Percentiles rank a stretch among this genome's conserved stretches.
These are phyloP conservation scores for Favolaschia claudopus DNA, from an alignment of 768 basidiomycete species.

Conservation along the genomic window DNA sequence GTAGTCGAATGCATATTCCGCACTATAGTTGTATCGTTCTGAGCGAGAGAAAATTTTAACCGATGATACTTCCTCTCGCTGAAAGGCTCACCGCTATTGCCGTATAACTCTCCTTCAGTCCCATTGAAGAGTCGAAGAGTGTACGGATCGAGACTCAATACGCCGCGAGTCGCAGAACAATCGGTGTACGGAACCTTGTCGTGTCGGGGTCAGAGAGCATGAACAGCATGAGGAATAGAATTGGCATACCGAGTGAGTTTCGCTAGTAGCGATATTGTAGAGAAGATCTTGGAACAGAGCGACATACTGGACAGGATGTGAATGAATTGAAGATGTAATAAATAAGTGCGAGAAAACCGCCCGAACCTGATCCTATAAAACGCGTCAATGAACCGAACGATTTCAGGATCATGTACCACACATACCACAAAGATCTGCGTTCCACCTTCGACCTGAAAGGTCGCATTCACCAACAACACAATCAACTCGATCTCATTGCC, in stretches of 20 bases:
- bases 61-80: not conserved
- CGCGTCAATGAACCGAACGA: conserved; percentile 25
- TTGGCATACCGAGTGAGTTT: conserved; percentile 56
- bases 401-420: conserved; percentile 51
- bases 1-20: conserved; percentile 59
- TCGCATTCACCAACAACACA: conserved; percentile 44
- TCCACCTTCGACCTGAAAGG: conserved; percentile 47
- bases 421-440: conserved; percentile 56
- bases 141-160: conserved; percentile 63
- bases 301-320: conserved; percentile 60
- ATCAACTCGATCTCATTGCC: conserved; percentile 70
- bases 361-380: conserved; percentile 19
- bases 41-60: not conserved
- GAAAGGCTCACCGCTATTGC: conserved; percentile 53
- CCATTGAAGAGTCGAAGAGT: conserved; percentile 57
- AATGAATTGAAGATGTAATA: not conserved
- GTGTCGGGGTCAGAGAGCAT: not conserved
- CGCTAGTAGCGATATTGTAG: conserved; percentile 53
- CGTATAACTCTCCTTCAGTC: conserved; percentile 61
- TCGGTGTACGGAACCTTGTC: conserved; percentile 63
- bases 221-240: not conserved
- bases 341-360: no score
- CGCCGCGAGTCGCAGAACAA: conserved; percentile 65
- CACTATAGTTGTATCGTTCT: conserved; percentile 68
- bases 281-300: conserved; percentile 61